Percentiles rank a stretch among this genome's conserved stretches.
Conservation (phyloP, 2,329 filamentous ascomycete species). For the Lachnellula subtilissima region DNA sequence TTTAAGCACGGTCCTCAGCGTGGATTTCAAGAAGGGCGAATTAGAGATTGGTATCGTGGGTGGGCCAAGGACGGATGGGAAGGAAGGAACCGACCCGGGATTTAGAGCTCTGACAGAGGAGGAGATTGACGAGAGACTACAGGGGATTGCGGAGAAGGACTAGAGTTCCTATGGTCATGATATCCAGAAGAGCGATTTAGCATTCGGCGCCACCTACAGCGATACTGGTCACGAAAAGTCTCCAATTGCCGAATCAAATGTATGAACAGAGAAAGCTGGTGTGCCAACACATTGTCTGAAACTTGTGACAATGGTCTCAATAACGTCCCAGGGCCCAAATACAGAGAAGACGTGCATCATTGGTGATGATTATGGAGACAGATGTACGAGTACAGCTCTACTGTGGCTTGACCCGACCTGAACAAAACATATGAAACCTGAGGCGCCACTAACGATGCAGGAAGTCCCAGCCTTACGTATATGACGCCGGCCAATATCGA, state of each 20-base stretch:
- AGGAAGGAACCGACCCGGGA: conserved; percentile 70
- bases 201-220: conserved; percentile 23
- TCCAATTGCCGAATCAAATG: conserved; percentile 14
- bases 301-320: conserved; percentile 22
- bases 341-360: conserved; percentile 3
- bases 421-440: conserved; percentile 4
- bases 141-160: conserved; percentile 98
- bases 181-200: conserved; percentile 20
- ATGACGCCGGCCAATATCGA: conserved; percentile 3
- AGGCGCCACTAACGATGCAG: conserved; percentile 14
- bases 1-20: conserved; percentile 91
- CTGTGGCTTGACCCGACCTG: conserved; percentile 23
- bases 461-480: conserved; percentile 7
- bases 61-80: conserved; percentile 74
- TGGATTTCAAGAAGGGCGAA: conserved; percentile 99
- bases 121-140: conserved; percentile 96
- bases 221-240: conserved; percentile 7
- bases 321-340: conserved; percentile 3
- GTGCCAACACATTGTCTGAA: conserved; percentile 19
- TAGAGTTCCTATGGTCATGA: conserved; percentile 43
- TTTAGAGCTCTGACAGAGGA: conserved; percentile 93
- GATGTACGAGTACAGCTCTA: conserved; percentile 17
- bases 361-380: conserved; percentile 9
- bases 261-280: conserved; percentile 20
- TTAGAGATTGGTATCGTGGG: conserved; percentile 97